These are phyloP conservation scores for Tetrapisispora iriomotensis DNA, from an alignment of 805 yeast species.

Conservation along the genomic window DNA sequence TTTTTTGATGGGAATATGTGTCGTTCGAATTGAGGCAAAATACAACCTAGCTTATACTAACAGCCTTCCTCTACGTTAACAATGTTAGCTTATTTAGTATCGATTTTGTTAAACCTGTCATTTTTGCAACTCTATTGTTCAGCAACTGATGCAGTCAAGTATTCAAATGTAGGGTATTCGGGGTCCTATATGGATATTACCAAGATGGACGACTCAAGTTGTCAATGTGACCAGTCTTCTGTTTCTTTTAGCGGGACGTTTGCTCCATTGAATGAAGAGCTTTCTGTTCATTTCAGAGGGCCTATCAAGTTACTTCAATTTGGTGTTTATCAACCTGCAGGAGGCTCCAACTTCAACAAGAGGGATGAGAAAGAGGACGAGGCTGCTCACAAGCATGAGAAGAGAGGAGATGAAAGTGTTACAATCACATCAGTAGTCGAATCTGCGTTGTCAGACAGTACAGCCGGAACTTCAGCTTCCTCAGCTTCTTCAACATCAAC, in stretches of 20 bases:
- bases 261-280: conserved; percentile 57
- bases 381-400: conserved; percentile 41
- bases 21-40: no score
- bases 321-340: conserved; percentile 74
- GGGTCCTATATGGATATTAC: conserved; percentile 79
- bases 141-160: conserved; percentile 49
- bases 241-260: conserved; percentile 53
- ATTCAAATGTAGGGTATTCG: conserved; percentile 68
- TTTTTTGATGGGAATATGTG: no score
- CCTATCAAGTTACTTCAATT: conserved; percentile 56
- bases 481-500: conserved; percentile 22
- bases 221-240: conserved; percentile 55
- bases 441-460: neutral
- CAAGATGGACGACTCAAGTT: conserved; percentile 57
- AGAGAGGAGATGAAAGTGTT: conserved; percentile 41
- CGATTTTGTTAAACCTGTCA: no score
- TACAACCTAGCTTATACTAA: no score
- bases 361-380: conserved; percentile 32
- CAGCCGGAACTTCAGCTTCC: neutral
- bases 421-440: conserved; percentile 4
- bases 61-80: no score
- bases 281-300: conserved; percentile 72
- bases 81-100: neutral
- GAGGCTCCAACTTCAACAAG: conserved; percentile 34
- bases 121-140: neutral